These are phyloP conservation scores for Coprinopsis strossmayeri DNA, from an alignment of 768 basidiomycete species.

Conservation along the genomic window DNA sequence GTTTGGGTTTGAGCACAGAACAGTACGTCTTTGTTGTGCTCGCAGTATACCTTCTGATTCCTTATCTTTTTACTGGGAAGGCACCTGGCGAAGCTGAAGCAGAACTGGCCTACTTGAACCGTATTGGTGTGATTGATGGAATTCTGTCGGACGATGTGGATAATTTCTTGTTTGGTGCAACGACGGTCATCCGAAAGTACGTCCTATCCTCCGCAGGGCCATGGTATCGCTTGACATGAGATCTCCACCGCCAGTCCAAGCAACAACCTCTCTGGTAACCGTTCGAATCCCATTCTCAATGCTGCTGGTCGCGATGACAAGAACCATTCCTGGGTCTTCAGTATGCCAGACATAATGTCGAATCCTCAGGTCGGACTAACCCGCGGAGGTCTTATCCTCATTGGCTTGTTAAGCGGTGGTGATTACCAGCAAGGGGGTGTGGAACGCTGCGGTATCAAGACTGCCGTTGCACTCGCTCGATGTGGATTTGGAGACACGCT, in stretches of 20 bases:
- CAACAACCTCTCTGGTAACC: slow-evolving; percentile 67
- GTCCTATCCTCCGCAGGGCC: slow-evolving; percentile 16
- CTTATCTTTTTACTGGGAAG: slow-evolving; percentile 23
- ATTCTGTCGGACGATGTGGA: slow-evolving; percentile 93
- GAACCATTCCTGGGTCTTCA: slow-evolving; percentile 52
- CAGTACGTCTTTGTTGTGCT: slow-evolving; percentile 42
- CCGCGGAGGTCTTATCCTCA: slow-evolving; percentile 74
- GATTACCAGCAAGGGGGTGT: slow-evolving; percentile 83
- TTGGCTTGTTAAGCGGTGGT: slow-evolving; percentile 82
- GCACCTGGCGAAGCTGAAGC: slow-evolving; percentile 96
- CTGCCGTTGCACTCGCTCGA: slow-evolving; percentile 71
- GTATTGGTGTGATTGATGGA: slow-evolving; percentile 77
- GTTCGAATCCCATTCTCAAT: slow-evolving; percentile 54
- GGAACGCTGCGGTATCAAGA: slow-evolving; percentile 59
- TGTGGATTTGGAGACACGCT: slow-evolving; percentile 76
- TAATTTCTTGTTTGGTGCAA: slow-evolving; percentile 85
- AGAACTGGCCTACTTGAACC: slow-evolving; percentile 82
- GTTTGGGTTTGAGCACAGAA: slow-evolving; percentile 75
- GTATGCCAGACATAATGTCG: slow-evolving; percentile 29
- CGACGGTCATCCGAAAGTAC: slow-evolving; percentile 79
- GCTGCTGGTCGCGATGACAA: slow-evolving; percentile 68
- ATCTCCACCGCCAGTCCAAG: slow-evolving; percentile 42
- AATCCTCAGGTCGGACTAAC: slow-evolving; percentile 41
- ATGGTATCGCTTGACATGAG: slow-evolving; percentile 8
- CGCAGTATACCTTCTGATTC: neutral